phyloP scores from a whole-genome alignment of 1,284 basidiomycete species.

The Fomitopsis betulina region DNA sequence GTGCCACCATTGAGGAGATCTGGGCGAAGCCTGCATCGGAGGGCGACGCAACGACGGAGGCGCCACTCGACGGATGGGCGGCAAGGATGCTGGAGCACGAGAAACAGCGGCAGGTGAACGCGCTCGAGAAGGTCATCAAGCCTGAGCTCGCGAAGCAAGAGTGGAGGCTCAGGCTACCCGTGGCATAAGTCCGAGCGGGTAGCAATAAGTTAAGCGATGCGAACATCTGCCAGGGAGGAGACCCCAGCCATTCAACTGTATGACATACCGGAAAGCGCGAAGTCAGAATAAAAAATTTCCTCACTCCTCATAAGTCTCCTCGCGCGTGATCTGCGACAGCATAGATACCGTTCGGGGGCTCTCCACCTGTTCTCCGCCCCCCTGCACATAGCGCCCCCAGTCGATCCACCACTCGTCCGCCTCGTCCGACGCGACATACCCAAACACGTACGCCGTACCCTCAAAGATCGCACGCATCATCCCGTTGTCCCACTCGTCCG shows the following conservation, averaged over 20 bases:
- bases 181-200: background rate
- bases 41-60: constrained; percentile 25
- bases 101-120: constrained; percentile 44
- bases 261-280: no score
- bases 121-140: constrained; percentile 52
- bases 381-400: constrained; percentile 25
- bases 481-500: constrained; percentile 22
- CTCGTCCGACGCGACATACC: constrained; percentile 30
- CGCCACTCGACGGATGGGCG: constrained; percentile 49
- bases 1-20: constrained; percentile 50
- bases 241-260: no score
- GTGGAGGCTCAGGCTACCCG: constrained; percentile 47
- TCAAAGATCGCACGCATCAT: constrained; percentile 21
- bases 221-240: no score
- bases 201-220: background rate
- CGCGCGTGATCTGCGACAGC: background rate
- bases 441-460: constrained; percentile 24
- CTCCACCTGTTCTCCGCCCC: background rate
- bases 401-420: constrained; percentile 34
- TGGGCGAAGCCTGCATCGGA: constrained; percentile 40
- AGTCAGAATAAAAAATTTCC: no score
- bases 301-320: background rate
- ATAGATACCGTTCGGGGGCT: background rate
- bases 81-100: constrained; percentile 57
- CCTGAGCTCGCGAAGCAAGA: constrained; percentile 46